Evolutionary conservation across 2,329 filamentous ascomycete species (phyloP), one percentile per base, ranked within the genome.

Genomic region (Aspergillus jensenii): DNA sequence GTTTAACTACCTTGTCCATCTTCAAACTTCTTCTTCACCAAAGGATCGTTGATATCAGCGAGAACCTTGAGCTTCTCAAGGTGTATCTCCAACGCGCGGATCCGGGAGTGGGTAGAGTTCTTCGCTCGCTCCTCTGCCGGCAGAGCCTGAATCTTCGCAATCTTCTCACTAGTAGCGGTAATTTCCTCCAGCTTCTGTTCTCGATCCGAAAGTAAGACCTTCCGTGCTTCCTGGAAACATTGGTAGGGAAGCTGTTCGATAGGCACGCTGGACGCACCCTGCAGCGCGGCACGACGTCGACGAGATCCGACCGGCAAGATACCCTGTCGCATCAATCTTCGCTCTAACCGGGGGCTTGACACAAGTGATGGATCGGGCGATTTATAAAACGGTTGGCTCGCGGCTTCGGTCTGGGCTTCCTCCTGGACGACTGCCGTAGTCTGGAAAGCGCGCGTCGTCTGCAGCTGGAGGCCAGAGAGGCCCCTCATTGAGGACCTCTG

Each of bases 191-290:
- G 68, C 79, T 96, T 98, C 76, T 93, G 85, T 64, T 87, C 81
- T 41, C 93, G 86, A 73, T 99, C 95, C 55, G 85, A 85, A 53
- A 87, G 82, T 56, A 99, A 80, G 49, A 98, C 78, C 73, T 91
- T 90, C 62, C 93, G 86, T 41, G 95, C 95, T 79, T 97, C 93
- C 78, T 99, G 95, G 80, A 98, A 99, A 77, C 91, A 95, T 82
- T 98, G 93, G 79, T 96, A 99, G 17, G 95, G 95, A 65, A 99
- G 81, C 72, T 93, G 90, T 79, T 96, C 91, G 72, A 99, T 97
- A 25, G 93, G 91, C 50, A 96, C 79, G 68, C 88, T 84, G 61
- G 82, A 62, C 79, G 84, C 67, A 79, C 84, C 68, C 82, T 78
- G 86, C 60, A 93, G 75, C 27, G 90, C 90, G 27, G 87, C 85